Conservation (phyloP, 306 rosid genomes). For the Alnus glutinosa region DNA sequence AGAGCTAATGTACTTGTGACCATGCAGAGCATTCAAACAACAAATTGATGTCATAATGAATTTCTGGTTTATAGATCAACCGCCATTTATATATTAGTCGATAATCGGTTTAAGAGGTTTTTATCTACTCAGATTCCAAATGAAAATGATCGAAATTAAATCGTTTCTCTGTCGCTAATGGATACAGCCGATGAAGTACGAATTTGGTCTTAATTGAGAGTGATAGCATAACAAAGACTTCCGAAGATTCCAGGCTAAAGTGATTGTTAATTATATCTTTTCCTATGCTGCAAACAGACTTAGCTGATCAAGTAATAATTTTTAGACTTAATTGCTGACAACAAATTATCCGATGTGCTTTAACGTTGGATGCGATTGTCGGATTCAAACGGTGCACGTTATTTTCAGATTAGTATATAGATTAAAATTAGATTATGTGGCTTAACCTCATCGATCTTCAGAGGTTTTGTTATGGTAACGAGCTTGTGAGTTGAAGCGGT, state of each 20-base stretch:
- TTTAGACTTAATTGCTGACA: no score
- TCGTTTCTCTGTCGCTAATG: neutral
- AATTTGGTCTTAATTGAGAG: neutral
- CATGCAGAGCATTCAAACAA: no score
- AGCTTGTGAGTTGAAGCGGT: no score
- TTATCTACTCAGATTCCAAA: neutral
- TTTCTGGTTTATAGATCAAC: no score
- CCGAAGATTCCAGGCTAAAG: neutral
- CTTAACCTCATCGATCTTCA: neutral
- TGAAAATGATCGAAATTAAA: no score
- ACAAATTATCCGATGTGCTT: neutral
- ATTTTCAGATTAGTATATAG: no score
- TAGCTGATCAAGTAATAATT: neutral
- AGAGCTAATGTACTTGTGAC: no score
- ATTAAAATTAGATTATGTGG: neutral
- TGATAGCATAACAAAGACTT: neutral
- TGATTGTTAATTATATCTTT: neutral
- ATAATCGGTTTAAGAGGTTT: neutral
- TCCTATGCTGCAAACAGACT: neutral
- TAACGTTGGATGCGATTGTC: neutral
- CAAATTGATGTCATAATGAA: no score
- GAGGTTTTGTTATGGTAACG: neutral
- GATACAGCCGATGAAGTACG: no score
- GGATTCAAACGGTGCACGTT: no score
- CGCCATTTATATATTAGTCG: neutral